Percentiles rank a stretch among this genome's conserved stretches.
phyloP scores from a whole-genome alignment of 306 rosid genomes.

The Ziziphus jujuba region DNA sequence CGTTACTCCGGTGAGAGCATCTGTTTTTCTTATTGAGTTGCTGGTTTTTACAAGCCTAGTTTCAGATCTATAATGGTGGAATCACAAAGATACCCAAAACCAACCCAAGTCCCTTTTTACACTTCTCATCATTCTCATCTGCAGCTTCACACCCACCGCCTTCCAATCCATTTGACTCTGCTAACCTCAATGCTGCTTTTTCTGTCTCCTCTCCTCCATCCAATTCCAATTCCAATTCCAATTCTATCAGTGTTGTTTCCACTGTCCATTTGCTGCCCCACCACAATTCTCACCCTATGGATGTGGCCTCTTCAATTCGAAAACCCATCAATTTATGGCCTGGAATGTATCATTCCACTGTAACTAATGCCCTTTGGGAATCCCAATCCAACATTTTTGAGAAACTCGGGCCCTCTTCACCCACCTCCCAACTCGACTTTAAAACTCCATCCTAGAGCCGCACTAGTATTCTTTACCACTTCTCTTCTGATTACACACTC shows the following conservation, averaged over 20 bases:
- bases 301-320: conserved; percentile 66
- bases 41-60: too few relatives aligned
- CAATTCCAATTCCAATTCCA: too few relatives aligned
- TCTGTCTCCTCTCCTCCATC: too few relatives aligned
- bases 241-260: conserved; percentile 14
- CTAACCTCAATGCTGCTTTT: neutral
- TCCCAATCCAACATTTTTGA: conserved; percentile 63
- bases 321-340: conserved; percentile 73
- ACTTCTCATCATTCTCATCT: too few relatives aligned
- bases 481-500: conserved; percentile 64
- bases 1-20: too few relatives aligned
- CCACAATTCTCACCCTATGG: conserved; percentile 32
- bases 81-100: too few relatives aligned
- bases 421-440: too few relatives aligned
- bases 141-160: too few relatives aligned
- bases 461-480: conserved; percentile 58
- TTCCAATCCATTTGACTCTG: neutral
- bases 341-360: conserved; percentile 74
- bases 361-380: conserved; percentile 84
- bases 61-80: too few relatives aligned
- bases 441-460: conserved; percentile 62
- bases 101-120: too few relatives aligned
- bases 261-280: conserved; percentile 1
- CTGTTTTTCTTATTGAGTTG: too few relatives aligned
- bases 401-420: too few relatives aligned